Percentiles rank a stretch among this genome's conserved stretches.
These are phyloP conservation scores for Bondarzewia mesenterica DNA, from an alignment of 1,284 basidiomycete genomes.

Conservation along the genomic window DNA sequence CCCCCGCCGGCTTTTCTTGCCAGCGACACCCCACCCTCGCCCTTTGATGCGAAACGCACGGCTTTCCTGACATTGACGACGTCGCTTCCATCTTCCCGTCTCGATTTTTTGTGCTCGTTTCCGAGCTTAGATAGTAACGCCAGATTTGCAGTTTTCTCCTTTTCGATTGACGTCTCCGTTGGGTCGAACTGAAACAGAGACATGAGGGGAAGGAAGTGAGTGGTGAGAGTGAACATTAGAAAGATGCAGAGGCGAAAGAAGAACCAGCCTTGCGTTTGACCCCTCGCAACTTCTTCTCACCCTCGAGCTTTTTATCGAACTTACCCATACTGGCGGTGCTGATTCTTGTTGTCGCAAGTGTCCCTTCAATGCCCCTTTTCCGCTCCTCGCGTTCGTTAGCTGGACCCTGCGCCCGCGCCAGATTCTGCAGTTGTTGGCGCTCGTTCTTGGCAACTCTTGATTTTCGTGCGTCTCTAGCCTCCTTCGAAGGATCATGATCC, in stretches of 20 bases:
- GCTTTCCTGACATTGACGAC: constrained; percentile 85
- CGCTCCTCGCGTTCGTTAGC: constrained; percentile 38
- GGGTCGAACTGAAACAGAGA: constrained; percentile 64
- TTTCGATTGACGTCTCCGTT: constrained; percentile 53
- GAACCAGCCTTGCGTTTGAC: constrained; percentile 83
- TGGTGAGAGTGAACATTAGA: constrained; percentile 4
- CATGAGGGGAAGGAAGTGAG: neutral
- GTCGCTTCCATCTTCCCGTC: constrained; percentile 29
- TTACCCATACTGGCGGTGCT: constrained; percentile 92
- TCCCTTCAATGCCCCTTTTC: constrained; percentile 71
- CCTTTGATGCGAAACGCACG: constrained; percentile 68
- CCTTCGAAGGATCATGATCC: constrained; percentile 75
- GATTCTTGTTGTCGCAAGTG: constrained; percentile 70
- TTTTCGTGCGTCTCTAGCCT: constrained; percentile 72
- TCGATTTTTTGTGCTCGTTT: constrained; percentile 48
- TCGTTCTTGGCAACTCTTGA: constrained; percentile 81
- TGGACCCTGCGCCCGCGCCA: constrained; percentile 46
- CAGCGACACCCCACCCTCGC: constrained; percentile 53
- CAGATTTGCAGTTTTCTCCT: constrained; percentile 71
- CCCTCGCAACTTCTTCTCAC: constrained; percentile 84
- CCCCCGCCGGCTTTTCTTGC: constrained; percentile 19
- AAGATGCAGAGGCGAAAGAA: neutral
- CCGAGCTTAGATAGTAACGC: constrained; percentile 74
- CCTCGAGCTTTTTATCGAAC: constrained; percentile 85
- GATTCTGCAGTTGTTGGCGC: constrained; percentile 72